These are phyloP conservation scores for Fusarium piperis DNA, from an alignment of 2,329 filamentous ascomycete genomes.

Conservation along the genomic window DNA sequence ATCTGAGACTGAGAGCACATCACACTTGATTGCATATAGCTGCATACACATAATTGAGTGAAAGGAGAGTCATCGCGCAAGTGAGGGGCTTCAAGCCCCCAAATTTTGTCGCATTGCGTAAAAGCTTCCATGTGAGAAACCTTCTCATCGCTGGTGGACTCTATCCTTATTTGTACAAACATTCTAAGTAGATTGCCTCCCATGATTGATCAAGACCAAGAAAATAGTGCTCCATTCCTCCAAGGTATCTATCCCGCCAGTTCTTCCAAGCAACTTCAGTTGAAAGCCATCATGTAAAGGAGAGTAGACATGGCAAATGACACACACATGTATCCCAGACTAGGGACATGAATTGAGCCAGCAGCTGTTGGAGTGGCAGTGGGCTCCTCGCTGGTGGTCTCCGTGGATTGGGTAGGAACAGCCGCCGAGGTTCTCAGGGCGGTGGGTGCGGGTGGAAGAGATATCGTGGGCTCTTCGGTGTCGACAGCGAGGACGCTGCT, in stretches of 20 bases:
- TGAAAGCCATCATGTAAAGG: conserved; percentile 26
- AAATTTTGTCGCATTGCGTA: conserved; percentile 4
- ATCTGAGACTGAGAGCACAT: background rate
- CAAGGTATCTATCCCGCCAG: background rate
- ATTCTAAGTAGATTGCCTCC: conserved; percentile 4
- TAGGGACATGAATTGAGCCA: conserved; percentile 23
- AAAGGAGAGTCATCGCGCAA: background rate
- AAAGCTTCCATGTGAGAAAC: background rate
- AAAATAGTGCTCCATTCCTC: conserved; percentile 6
- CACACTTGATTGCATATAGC: background rate
- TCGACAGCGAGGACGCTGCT: conserved; percentile 33
- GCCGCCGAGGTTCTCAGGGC: conserved; percentile 19
- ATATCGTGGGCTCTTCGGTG: conserved; percentile 31
- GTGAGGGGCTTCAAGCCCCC: background rate
- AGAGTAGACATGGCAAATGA: conserved; percentile 29
- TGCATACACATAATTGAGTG: background rate
- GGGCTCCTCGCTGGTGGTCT: conserved; percentile 2
- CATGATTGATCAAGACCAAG: conserved; percentile 2
- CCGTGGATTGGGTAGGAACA: conserved; percentile 3
- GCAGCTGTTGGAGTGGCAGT: conserved; percentile 24
- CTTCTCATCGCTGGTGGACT: conserved; percentile 7
- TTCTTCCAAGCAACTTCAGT: conserved; percentile 5
- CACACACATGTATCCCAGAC: conserved; percentile 25
- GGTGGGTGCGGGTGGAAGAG: conserved; percentile 21
- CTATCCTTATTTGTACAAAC: conserved; percentile 14